phyloP scores from a whole-genome alignment of 306 rosid species.

The Trifolium subterraneum region DNA sequence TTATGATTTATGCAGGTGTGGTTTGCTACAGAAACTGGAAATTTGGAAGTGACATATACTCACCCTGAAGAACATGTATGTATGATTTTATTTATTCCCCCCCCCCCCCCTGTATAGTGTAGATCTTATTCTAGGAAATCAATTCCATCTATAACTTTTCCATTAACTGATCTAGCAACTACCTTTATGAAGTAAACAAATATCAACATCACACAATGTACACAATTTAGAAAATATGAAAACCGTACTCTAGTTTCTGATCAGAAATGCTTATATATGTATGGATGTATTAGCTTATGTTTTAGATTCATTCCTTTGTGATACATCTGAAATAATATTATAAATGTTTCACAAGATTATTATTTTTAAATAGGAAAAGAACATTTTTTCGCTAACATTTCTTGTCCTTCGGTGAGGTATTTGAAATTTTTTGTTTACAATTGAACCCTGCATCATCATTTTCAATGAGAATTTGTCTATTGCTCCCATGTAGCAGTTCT shows the following conservation, averaged over 20 bases:
- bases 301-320: conserved; percentile 7
- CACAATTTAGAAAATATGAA: conserved; percentile 25
- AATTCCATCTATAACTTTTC: conserved; percentile 6
- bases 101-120: background rate
- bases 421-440: background rate
- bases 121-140: conserved; percentile 9
- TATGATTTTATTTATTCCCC: conserved; percentile 19
- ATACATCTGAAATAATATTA: background rate
- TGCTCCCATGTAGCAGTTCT: background rate
- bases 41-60: conserved; percentile 88
- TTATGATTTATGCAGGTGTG: conserved; percentile 67
- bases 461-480: background rate
- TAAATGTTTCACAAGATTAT: background rate
- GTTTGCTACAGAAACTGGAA: conserved; percentile 87
- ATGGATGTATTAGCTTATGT: background rate
- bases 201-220: background rate
- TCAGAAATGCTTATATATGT: background rate
- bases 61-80: conserved; percentile 89
- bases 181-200: conserved; percentile 13
- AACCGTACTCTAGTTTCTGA: conserved; percentile 7
- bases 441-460: background rate
- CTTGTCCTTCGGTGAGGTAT: background rate
- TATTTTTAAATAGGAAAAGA: background rate
- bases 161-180: conserved; percentile 9
- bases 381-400: background rate